These are phyloP conservation scores for Penicillium brasilianum DNA, from an alignment of 2,329 filamentous ascomycete species.

Conservation along the genomic window DNA sequence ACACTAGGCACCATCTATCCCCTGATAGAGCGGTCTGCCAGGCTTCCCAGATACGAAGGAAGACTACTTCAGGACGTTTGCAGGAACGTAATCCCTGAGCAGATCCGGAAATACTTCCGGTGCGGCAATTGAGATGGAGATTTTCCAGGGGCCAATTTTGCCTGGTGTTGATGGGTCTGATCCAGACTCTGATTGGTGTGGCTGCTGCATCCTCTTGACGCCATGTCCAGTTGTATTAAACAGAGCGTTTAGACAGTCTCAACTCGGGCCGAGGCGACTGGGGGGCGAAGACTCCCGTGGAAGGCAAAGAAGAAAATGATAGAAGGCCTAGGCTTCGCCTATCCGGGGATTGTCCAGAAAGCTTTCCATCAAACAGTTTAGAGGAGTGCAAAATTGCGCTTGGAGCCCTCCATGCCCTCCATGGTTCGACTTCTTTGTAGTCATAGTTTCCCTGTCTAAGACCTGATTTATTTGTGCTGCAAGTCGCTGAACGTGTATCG, in stretches of 20 bases:
- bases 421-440: background rate
- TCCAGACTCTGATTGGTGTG: slow-evolving; percentile 33
- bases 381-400: background rate
- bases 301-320: background rate
- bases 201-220: slow-evolving; percentile 21
- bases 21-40: background rate
- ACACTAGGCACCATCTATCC: background rate
- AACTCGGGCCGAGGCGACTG: slow-evolving; percentile 25
- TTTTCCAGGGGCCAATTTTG: slow-evolving; percentile 26
- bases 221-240: slow-evolving; percentile 31
- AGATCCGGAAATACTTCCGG: slow-evolving; percentile 27
- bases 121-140: slow-evolving; percentile 25
- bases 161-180: slow-evolving; percentile 34
- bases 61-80: slow-evolving; percentile 40
- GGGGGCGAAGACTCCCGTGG: slow-evolving; percentile 13
- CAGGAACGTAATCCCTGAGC: slow-evolving; percentile 26
- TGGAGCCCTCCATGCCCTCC: background rate
- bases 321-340: background rate
- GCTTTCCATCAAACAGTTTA: background rate
- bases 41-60: slow-evolving; percentile 20
- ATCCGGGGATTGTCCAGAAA: background rate
- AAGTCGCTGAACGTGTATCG: slow-evolving; percentile 7
- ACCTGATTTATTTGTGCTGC: background rate
- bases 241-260: slow-evolving; percentile 31
- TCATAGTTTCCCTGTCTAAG: background rate